phyloP scores from a whole-genome alignment of 1,284 basidiomycete species.

The Puccinia triticina region DNA sequence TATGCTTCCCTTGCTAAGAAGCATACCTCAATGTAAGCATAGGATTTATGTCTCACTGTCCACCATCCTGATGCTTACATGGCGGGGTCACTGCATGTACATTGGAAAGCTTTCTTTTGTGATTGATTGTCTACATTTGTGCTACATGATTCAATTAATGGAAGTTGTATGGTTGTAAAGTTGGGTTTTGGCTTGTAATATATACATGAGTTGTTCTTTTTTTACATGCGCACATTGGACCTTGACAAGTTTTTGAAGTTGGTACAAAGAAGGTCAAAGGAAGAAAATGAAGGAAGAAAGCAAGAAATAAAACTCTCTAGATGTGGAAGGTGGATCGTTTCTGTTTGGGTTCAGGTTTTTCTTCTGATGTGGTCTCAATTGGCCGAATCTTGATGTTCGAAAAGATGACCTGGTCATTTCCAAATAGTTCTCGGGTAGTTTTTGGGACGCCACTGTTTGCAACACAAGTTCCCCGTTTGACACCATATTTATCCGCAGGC shows the following conservation, averaged over 20 bases:
- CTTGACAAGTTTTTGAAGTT: background rate
- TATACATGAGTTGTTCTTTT: background rate
- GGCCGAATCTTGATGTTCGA: conserved; percentile 15
- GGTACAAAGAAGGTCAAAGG: background rate
- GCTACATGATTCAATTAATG: too few species aligned
- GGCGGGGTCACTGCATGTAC: too few species aligned
- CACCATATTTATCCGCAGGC: background rate
- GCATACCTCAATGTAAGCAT: too few species aligned
- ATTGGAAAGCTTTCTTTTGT: too few species aligned
- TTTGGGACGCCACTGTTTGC: background rate
- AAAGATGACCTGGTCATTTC: conserved; percentile 5
- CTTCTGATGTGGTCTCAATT: background rate
- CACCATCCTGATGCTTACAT: too few species aligned
- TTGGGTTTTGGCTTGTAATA: background rate
- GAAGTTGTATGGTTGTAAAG: background rate
- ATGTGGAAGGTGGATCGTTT: background rate
- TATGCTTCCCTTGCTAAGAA: too few species aligned
- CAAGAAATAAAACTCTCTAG: too few species aligned
- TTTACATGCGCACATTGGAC: background rate
- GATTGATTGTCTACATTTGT: too few species aligned
- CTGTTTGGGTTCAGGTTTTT: background rate
- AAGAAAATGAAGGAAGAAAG: background rate
- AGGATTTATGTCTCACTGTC: too few species aligned
- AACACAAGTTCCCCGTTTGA: conserved; percentile 1
- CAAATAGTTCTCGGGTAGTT: background rate